These are phyloP conservation scores for Arabidopsis hybrid DNA, from an alignment of 441 rosid species.

Conservation along the genomic window DNA sequence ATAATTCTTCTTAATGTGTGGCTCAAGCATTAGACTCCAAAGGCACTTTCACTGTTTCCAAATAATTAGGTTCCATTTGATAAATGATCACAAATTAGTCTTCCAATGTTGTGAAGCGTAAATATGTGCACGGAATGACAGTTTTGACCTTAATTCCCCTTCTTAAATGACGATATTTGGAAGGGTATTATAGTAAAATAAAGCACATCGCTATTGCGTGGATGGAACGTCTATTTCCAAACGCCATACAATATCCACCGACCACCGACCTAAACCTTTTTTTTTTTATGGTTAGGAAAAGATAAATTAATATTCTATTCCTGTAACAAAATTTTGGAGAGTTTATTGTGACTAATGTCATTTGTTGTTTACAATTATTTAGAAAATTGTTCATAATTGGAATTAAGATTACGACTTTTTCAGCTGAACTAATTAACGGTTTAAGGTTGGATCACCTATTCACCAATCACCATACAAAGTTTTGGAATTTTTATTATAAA, in stretches of 20 bases:
- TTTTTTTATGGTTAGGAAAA: background rate
- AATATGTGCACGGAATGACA: background rate
- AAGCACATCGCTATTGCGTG: conserved; percentile 24
- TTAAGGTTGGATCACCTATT: conserved; percentile 33
- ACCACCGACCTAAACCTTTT: conserved; percentile 45
- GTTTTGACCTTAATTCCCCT: background rate
- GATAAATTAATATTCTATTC: background rate
- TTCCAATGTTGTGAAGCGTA: background rate
- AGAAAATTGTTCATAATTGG: conserved; percentile 21
- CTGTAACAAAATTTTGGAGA: background rate
- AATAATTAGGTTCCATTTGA: background rate
- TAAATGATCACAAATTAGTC: conserved; percentile 15
- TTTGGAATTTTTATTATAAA: background rate
- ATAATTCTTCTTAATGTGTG: conserved; percentile 14
- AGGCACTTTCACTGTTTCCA: conserved; percentile 22
- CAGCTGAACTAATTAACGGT: conserved; percentile 31
- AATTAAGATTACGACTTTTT: conserved; percentile 34
- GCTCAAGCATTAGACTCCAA: conserved; percentile 23
- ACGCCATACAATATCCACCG: conserved; percentile 43
- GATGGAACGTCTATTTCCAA: conserved; percentile 43
- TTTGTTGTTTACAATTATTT: conserved; percentile 35
- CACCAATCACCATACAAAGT: conserved; percentile 20
- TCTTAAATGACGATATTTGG: background rate
- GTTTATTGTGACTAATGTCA: conserved; percentile 19
- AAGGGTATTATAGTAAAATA: conserved; percentile 3